Percentiles rank a stretch among this genome's conserved stretches.
These are phyloP conservation scores for Sungouiella blattae DNA, from an alignment of 805 yeast genomes.

Conservation along the genomic window DNA sequence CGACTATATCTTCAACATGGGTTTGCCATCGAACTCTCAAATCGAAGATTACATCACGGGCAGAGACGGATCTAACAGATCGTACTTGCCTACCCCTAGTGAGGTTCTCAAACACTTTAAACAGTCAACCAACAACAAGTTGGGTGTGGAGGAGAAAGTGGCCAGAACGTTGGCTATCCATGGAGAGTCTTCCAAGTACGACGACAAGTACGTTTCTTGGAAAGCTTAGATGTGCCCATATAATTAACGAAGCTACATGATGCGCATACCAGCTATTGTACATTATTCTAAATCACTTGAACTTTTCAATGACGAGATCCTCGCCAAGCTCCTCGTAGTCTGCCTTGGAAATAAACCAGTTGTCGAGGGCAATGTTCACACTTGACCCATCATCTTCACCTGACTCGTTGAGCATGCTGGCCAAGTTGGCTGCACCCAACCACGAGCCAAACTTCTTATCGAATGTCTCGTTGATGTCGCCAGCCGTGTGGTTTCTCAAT, in stretches of 20 bases:
- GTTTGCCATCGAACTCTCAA: slow-evolving; percentile 71
- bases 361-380: slow-evolving; percentile 38
- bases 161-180: slow-evolving; percentile 57
- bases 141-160: slow-evolving; percentile 62
- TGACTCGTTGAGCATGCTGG: slow-evolving; percentile 53
- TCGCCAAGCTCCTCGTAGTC: slow-evolving; percentile 66
- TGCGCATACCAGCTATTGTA: too few species aligned
- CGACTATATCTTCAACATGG: slow-evolving; percentile 62
- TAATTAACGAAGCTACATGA: too few species aligned
- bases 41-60: slow-evolving; percentile 68
- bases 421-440: slow-evolving; percentile 72
- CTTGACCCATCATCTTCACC: slow-evolving; percentile 20
- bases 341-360: slow-evolving; percentile 56
- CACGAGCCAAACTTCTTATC: slow-evolving; percentile 62
- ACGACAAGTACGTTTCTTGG: slow-evolving; percentile 43
- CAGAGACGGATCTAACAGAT: slow-evolving; percentile 58
- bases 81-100: slow-evolving; percentile 62
- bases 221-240: slow-evolving; percentile 18
- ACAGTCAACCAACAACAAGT: slow-evolving; percentile 44
- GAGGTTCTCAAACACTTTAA: slow-evolving; percentile 68
- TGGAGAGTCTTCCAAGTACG: slow-evolving; percentile 39
- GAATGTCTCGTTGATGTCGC: slow-evolving; percentile 32
- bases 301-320: slow-evolving; percentile 41
- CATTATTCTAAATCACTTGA: too few species aligned
- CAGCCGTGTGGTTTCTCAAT: slow-evolving; percentile 22